These are phyloP conservation scores for Triticum turgidum DNA, from an alignment of 176 grass and related monocot species.

Conservation along the genomic window DNA sequence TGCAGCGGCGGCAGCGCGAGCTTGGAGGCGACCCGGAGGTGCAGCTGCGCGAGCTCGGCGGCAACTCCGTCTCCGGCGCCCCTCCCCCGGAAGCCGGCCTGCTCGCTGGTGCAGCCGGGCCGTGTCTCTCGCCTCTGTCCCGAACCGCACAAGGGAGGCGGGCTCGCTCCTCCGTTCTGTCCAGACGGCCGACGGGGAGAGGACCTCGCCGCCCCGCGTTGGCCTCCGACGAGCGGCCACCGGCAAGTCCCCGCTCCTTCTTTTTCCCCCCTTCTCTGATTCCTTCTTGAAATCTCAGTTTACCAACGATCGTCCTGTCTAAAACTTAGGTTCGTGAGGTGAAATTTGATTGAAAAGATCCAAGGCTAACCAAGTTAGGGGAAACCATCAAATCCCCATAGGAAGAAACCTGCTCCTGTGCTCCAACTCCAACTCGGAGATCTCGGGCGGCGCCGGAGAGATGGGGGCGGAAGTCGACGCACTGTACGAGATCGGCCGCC, in stretches of 20 bases:
- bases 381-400: neutral
- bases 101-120: too few species aligned
- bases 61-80: too few species aligned
- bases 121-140: neutral
- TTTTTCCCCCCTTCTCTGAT: neutral
- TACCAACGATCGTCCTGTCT: neutral
- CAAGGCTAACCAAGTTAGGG: neutral
- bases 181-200: neutral
- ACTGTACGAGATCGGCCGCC: slow-evolving; percentile 47
- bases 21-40: too few species aligned
- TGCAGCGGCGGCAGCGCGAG: too few species aligned
- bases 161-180: neutral
- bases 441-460: slow-evolving; percentile 26
- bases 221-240: neutral
- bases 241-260: neutral
- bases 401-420: neutral
- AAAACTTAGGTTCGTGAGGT: neutral
- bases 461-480: slow-evolving; percentile 30
- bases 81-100: too few species aligned
- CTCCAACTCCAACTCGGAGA: neutral
- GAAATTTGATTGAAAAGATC: neutral
- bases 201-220: neutral
- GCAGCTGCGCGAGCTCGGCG: too few species aligned
- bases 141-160: neutral
- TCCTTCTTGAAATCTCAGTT: neutral